phyloP scores from a whole-genome alignment of 345 rosid genomes.

The Eucalyptus sp. region DNA sequence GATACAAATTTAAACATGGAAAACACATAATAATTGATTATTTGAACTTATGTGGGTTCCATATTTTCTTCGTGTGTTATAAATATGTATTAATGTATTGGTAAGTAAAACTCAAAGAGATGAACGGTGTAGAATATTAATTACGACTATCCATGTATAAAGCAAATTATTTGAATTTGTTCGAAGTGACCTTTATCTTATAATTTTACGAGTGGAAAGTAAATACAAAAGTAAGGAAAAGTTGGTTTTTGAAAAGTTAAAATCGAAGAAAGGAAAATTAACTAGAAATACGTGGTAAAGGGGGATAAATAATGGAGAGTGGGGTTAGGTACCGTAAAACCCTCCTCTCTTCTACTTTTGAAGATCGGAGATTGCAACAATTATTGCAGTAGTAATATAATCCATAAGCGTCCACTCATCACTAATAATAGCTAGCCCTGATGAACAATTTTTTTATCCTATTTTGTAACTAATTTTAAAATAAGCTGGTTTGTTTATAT shows the following conservation, averaged over 20 bases:
- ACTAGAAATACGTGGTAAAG: background rate
- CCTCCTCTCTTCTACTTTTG: background rate
- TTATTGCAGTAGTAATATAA: background rate
- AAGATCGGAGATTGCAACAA: background rate
- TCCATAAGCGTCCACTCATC: background rate
- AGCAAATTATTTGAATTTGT: no score
- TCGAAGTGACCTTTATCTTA: no score
- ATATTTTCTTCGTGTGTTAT: fast-evolving
- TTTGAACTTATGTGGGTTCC: background rate
- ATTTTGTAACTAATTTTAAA: background rate
- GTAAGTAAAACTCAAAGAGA: background rate
- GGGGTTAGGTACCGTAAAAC: background rate
- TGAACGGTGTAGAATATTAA: no score
- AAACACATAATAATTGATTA: background rate
- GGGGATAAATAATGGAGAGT: background rate
- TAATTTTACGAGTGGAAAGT: fast-evolving
- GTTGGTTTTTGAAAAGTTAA: background rate
- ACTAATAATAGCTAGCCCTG: background rate
- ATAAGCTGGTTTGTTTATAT: background rate
- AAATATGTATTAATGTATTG: fast-evolving
- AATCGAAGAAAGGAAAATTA: background rate
- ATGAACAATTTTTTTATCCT: background rate
- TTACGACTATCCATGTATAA: no score
- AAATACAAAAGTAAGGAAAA: background rate
- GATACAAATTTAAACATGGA: no score